Evolutionary conservation across 1,284 basidiomycete species (phyloP), one percentile per base, ranked within the genome.

Genomic region (Irpex rosettiformis): DNA sequence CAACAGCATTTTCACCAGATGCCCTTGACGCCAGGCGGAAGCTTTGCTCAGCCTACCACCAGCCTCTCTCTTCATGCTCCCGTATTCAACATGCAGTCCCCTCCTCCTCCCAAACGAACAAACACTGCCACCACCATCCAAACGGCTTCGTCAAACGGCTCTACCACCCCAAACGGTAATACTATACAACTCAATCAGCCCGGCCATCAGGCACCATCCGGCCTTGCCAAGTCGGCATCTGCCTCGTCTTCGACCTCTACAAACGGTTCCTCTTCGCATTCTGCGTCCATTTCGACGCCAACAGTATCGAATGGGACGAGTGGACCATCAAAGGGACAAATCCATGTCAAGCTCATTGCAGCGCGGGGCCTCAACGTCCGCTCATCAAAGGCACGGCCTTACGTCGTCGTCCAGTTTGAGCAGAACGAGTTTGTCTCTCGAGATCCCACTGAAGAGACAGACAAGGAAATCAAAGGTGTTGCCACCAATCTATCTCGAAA

Each of bases 331-430:
- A 86, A 79, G 72, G 97, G 89, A 67, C 93, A 89, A 77, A 88
- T 99, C 58, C 93, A 94, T 66, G 89, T 99, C 76, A 98, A 98
- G 77, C 85, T 99, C 71, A 93, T 99, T 72, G 87, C 90, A 61
- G 97, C 93, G 3, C 86, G 94, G 58, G 85, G 85, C n/a, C 86
- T 99, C 70, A 87, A 88, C 64, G 88, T 93, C 51, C 79, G 81
- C 40, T 81, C 86, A 24, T 72, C 83, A 18, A 75, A 79, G 54
- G 85, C 89, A 2, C 82, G 90, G 22, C 97, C 96, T 11, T 99
- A 99, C 72, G 93, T 95, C 65, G 96, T 99, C 70, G 94, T 97
- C 66, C 91, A 96, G 73, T 99, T 98, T 74, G 96, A 99, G 79
- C 93, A 98, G 76, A 98, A 96, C 81, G 96, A 99, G 76, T 99